Evolutionary conservation across 2,329 filamentous ascomycete species (phyloP).

Genomic region (Fusarium subglutinans): DNA sequence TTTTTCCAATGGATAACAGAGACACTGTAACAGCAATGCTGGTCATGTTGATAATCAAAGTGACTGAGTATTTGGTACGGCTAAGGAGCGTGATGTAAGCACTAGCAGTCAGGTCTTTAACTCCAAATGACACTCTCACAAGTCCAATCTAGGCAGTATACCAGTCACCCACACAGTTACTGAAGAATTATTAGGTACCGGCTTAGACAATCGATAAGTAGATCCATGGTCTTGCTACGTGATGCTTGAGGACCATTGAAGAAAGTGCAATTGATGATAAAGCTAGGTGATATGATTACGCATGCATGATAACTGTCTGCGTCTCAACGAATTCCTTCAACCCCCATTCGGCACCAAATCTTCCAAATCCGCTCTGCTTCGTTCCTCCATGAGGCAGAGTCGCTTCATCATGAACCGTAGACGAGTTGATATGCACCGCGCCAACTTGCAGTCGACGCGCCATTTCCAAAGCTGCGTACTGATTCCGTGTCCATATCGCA

Average conservation of each 20-base stretch:
- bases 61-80: rapidly evolving
- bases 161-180: neutral
- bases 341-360: neutral
- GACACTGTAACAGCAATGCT: neutral
- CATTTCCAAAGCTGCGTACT: neutral
- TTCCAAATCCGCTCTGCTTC: neutral
- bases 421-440: neutral
- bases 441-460: neutral
- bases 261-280: no score
- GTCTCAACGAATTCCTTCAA: neutral
- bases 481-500: neutral
- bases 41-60: neutral
- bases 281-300: neutral
- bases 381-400: neutral
- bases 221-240: rapidly evolving
- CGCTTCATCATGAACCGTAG: neutral
- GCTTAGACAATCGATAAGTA: rapidly evolving
- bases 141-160: neutral
- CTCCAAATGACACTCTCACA: neutral
- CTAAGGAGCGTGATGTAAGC: no score
- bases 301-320: neutral
- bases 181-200: neutral
- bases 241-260: rapidly evolving
- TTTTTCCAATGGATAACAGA: rapidly evolving
- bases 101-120: neutral